Evolutionary conservation across 2,329 filamentous ascomycete genomes (phyloP), one percentile per base, ranked within the genome.

Genomic region (Laburnicola sp.): DNA sequence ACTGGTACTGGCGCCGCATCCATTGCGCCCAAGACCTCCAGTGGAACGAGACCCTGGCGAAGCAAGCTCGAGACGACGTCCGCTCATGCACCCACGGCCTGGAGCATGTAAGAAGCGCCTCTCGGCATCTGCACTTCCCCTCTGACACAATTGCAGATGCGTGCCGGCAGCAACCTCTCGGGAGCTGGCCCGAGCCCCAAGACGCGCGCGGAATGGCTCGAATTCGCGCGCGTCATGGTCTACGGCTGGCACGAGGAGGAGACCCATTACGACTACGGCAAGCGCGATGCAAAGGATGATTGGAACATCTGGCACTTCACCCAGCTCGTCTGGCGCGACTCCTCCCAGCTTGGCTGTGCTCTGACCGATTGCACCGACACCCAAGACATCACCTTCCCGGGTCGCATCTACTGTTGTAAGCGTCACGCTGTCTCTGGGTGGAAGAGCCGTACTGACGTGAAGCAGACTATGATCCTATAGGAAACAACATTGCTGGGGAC

Each of bases 241-340:
- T 66, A 71, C 46, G 68, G 68, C 56, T 72, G 70, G 70, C 65
- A 72, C 45, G 66, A 70, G 42, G 69, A 71, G 51, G 68, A 70
- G 54, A 53, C 47, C 41, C 66, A 68, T 55, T 72, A 72, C 47
- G 66, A 68, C 6, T 73, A 70, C 53, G 54, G 63, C 42, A 56
- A 66, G 21, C 70, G 53, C 16, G 6, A 36, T 8, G 7, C 45
- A 4, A 37, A 61, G 49, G 69, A 57, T 28, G 57, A 63, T 10
- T 52, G 54, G n/a, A 54, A 61, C 6, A 68, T 64, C 61, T 69
- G 67, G 21, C 70, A 74, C 60, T 74, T 74, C 60, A 66, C 68
- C 5, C 71, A 74, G 61, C 58, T 74, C 57, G 70, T 74, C 44
- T 74, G 71, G 71, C 69, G 69, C 42, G 67, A 69, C 53, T 63